Conservation (phyloP, 2,329 filamentous ascomycete species). For the Cladosporium cucumerinum region DNA sequence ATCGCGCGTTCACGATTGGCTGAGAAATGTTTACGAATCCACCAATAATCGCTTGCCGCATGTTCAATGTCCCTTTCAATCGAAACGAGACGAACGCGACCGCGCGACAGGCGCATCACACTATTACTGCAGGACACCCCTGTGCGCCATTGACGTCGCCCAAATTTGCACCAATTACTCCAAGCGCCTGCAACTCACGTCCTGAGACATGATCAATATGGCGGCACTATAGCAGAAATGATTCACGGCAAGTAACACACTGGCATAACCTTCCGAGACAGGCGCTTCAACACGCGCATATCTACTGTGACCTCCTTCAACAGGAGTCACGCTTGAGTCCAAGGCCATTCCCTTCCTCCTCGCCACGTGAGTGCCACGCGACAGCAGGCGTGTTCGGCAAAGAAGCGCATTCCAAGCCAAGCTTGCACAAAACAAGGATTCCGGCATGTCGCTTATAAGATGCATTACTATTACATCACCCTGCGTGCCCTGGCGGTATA, state of each 20-base stretch:
- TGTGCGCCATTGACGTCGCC: slow-evolving; percentile 14
- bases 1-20: background rate
- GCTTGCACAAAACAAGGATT: slow-evolving; percentile 9
- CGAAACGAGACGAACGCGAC: background rate
- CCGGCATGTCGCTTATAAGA: slow-evolving; percentile 12
- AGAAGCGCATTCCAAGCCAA: slow-evolving; percentile 10
- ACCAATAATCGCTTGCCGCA: slow-evolving; percentile 2
- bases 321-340: background rate
- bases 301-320: background rate
- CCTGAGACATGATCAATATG: background rate
- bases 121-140: background rate
- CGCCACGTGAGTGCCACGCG: slow-evolving; percentile 8
- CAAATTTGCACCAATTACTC: slow-evolving; percentile 2
- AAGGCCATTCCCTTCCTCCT: background rate
- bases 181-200: background rate
- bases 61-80: background rate
- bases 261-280: background rate
- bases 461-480: slow-evolving; percentile 17
- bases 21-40: background rate
- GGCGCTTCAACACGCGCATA: background rate
- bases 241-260: background rate
- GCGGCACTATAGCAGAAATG: background rate
- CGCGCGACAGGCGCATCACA: background rate
- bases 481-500: slow-evolving; percentile 21
- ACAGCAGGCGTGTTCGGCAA: background rate